Evolutionary conservation across 306 rosid genomes (phyloP), one percentile per base, ranked within the genome.

Genomic region (Astragalus glycyphyllos): DNA sequence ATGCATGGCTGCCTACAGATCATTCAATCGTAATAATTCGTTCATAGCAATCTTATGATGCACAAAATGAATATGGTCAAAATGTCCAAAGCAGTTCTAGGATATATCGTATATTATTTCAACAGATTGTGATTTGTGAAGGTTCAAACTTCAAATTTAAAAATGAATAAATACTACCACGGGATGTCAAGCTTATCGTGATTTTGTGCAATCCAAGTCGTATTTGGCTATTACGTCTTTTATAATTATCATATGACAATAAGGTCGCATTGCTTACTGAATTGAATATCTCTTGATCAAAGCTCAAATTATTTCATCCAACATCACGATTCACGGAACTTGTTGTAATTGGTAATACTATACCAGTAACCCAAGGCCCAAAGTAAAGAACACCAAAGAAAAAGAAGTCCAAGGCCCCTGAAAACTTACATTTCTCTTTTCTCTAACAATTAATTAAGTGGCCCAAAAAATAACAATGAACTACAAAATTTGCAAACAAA

Each of bases 131-230:
- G 4, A 34, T 26, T 26, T 26, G 31, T 2, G 31, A 26, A 37
- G 46, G 38, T 62, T 64, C 47, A 50, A n/a, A 66, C 15, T 66
- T 49, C 20, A 73, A 63, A 63, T 45, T 48, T 51, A 55, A 59
- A 61, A 61, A 61, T 34, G 10, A 10, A 17, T 57, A 29, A 50
- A 42, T 37, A 41, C 41, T 35, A 40, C 49, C 77, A 35, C 14
- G 34, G 13, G 40, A 17, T 6, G 16, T 17, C 74, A 74, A 47
- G 73, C 55, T 63, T 71, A 67, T 72, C 77, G 49, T 71, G 67
- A 73, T 73, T 60, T 49, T 57, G 44, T 31, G n/a, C 37, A 34
- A 20, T 62, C 73, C 67, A 49, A 60, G 11, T 32, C 63, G 11
- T 26, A 58, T 55, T 60, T 32, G n/a, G 17, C 68, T 3, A 7